Percentiles rank a stretch among this genome's conserved stretches.
phyloP scores from a whole-genome alignment of 169 alveolate species.

The Eimeria tenella region DNA sequence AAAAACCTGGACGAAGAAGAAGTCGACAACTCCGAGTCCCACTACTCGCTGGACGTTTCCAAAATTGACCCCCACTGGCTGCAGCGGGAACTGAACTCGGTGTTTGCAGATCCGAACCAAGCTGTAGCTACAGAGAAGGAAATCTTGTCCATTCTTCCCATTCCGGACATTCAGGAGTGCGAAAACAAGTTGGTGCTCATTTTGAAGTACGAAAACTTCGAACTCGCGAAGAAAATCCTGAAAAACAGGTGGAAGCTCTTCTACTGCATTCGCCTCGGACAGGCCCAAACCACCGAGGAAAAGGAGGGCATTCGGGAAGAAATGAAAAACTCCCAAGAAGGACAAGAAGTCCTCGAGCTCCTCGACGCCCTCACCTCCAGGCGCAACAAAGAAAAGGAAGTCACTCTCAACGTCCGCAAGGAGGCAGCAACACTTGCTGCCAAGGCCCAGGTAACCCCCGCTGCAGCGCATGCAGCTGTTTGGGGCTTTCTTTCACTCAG shows the following conservation, averaged over 20 bases:
- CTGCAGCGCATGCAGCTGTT: conserved; percentile 59
- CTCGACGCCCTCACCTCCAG: conserved; percentile 86
- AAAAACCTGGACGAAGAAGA: conserved; percentile 73
- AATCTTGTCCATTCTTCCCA: conserved; percentile 84
- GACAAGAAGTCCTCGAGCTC: conserved; percentile 91
- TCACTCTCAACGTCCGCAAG: conserved; percentile 86
- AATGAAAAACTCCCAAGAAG: conserved; percentile 89
- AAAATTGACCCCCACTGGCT: conserved; percentile 97
- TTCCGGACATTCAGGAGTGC: conserved; percentile 95
- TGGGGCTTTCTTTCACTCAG: too few species aligned
- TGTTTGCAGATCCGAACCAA: conserved; percentile 88
- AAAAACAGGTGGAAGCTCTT: conserved; percentile 92
- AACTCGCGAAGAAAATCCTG: conserved; percentile 92
- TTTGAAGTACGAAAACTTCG: conserved; percentile 95
- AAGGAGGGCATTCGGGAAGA: conserved; percentile 85
- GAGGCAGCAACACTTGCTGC: conserved; percentile 89
- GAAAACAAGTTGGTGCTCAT: conserved; percentile 93
- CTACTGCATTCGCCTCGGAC: conserved; percentile 95
- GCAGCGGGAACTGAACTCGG: conserved; percentile 93
- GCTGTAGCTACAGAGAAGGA: conserved; percentile 94
- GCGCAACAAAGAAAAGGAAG: conserved; percentile 87
- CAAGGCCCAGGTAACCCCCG: conserved; percentile 72
- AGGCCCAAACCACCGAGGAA: conserved; percentile 96
- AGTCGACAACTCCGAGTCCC: conserved; percentile 85
- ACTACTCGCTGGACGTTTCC: conserved; percentile 87